A percentile compares a stretch with the other conserved stretches of the same genome.
These are phyloP conservation scores for Gnomoniopsis sp. DNA, from an alignment of 2,329 filamentous ascomycete genomes.

Conservation along the genomic window DNA sequence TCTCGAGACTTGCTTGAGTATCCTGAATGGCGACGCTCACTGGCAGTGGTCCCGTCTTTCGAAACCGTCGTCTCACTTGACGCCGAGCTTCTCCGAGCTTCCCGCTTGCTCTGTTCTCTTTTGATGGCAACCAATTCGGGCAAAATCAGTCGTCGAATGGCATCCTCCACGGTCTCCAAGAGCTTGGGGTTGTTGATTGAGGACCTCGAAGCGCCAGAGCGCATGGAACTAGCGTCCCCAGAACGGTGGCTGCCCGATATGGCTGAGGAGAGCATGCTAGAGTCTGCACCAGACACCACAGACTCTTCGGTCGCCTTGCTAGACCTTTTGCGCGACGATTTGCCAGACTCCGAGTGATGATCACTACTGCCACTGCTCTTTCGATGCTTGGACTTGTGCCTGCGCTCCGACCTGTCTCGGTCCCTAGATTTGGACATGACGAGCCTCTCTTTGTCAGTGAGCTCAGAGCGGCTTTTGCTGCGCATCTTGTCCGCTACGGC, in stretches of 20 bases:
- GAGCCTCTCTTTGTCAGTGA: conserved; percentile 29
- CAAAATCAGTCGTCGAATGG: conserved; percentile 82
- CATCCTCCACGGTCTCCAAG: conserved; percentile 88
- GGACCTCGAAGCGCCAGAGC: conserved; percentile 53
- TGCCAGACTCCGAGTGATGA: conserved; percentile 42
- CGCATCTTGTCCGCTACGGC: conserved; percentile 40
- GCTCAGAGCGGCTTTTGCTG: conserved; percentile 40
- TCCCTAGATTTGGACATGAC: conserved; percentile 31
- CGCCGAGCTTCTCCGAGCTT: conserved; percentile 65
- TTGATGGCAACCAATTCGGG: conserved; percentile 91
- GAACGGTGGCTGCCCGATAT: conserved; percentile 53
- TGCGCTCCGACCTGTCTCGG: conserved; percentile 49
- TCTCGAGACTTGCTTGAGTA: conserved; percentile 52
- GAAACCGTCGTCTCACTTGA: conserved; percentile 55
- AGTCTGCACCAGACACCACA: conserved; percentile 49
- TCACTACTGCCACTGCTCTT: conserved; percentile 47
- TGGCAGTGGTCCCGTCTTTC: conserved; percentile 50
- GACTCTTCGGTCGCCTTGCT: conserved; percentile 52
- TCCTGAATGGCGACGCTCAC: conserved; percentile 54
- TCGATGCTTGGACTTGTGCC: conserved; percentile 46
- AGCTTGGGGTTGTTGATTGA: conserved; percentile 91
- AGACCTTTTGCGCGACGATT: conserved; percentile 46
- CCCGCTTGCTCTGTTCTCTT: conserved; percentile 77
- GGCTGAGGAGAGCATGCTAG: conserved; percentile 52
- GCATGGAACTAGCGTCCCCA: conserved; percentile 50